Evolutionary conservation across 352 stramenopile species (phyloP).

Genomic region (Thalassiosira ordinaria): DNA sequence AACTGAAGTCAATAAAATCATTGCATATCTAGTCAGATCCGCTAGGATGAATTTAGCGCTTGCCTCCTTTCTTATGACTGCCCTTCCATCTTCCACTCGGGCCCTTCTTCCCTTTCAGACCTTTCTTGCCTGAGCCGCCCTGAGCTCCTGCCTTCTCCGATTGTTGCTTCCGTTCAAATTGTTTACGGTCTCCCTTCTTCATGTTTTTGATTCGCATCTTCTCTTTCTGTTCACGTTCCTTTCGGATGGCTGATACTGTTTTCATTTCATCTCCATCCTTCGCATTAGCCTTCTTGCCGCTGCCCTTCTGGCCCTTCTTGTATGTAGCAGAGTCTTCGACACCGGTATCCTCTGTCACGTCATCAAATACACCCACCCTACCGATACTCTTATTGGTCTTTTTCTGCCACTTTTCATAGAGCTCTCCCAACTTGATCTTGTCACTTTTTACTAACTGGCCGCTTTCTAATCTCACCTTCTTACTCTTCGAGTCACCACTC

Average conservation of each 20-base stretch:
- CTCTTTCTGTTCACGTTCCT: conserved; percentile 78
- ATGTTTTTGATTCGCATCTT: conserved; percentile 86
- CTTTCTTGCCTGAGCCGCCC: conserved; percentile 36
- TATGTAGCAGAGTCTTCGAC: conserved; percentile 15
- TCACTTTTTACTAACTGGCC: conserved; percentile 80
- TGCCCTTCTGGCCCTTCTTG: conserved; percentile 43
- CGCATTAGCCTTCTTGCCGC: conserved; percentile 41
- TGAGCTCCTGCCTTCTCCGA: conserved; percentile 33
- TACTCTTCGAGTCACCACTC: conserved; percentile 74
- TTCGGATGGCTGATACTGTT: conserved; percentile 70
- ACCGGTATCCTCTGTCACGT: conserved; percentile 59
- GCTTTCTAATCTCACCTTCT: conserved; percentile 83
- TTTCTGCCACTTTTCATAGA: conserved; percentile 88
- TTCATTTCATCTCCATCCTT: conserved; percentile 61
- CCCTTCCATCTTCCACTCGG: conserved; percentile 46
- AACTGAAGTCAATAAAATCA: too few relatives aligned
- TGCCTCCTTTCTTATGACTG: conserved; percentile 39
- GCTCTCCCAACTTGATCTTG: conserved; percentile 82
- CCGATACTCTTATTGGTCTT: conserved; percentile 85
- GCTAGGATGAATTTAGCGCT: too few relatives aligned
- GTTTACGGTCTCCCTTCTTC: conserved; percentile 67
- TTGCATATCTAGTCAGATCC: too few relatives aligned
- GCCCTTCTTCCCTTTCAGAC: conserved; percentile 51
- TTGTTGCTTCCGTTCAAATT: conserved; percentile 47
- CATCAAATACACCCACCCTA: conserved; percentile 84